Percentiles rank a stretch among this genome's conserved stretches.
Evolutionary conservation across 2,329 filamentous ascomycete species (phyloP).

Genomic region (Sordariomycetes sp.): DNA sequence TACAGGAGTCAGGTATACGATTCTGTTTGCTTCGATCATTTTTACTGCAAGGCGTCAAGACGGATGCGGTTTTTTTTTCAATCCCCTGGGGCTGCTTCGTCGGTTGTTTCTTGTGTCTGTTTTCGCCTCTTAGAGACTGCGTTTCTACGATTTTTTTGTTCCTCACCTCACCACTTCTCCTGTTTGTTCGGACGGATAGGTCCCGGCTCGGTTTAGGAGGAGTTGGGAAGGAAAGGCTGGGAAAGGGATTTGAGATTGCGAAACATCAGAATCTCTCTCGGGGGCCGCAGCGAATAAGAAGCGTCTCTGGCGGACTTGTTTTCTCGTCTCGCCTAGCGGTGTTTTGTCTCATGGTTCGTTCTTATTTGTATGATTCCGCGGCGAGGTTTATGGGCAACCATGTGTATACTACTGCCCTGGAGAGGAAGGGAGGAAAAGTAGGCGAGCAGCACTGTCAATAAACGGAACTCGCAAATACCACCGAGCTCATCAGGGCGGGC

Average conservation of each 20-base stretch:
- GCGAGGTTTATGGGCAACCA: neutral
- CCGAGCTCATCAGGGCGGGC: neutral
- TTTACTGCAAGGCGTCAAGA: neutral
- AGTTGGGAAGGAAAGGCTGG: neutral
- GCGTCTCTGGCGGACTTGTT: neutral
- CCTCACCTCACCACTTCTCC: neutral
- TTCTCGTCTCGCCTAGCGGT: too few species aligned
- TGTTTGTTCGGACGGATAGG: neutral
- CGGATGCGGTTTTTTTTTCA: neutral
- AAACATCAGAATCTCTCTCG: neutral
- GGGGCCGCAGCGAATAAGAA: neutral
- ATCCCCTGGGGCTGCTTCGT: neutral
- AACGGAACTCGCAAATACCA: neutral
- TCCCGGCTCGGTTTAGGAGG: neutral
- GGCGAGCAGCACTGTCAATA: neutral
- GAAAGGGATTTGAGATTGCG: neutral
- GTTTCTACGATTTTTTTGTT: neutral
- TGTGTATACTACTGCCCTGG: neutral
- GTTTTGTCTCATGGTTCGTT: neutral
- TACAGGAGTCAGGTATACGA: neutral
- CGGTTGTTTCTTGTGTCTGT: neutral
- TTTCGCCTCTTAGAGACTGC: neutral
- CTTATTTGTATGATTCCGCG: slow-evolving; percentile 2
- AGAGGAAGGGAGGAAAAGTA: neutral
- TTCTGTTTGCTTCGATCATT: neutral